Evolutionary conservation across 352 stramenopile genomes (phyloP).

Genomic region (Pythium sukuiense): DNA sequence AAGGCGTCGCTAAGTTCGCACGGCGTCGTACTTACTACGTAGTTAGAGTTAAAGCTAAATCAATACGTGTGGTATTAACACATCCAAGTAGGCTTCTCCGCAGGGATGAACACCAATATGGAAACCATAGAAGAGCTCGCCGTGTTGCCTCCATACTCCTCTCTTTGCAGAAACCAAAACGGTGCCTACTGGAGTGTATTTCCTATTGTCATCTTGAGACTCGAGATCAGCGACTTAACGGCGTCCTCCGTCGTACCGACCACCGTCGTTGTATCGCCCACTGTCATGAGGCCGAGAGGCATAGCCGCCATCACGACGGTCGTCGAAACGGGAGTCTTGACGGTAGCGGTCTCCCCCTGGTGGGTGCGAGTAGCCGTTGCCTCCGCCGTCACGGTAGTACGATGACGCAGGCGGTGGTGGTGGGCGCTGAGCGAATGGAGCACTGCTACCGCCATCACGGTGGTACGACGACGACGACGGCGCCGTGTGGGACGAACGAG

Average conservation of each 20-base stretch:
- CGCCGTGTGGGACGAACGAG: slow-evolving; percentile 31
- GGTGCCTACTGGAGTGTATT: not conserved
- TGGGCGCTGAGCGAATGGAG: slow-evolving; percentile 63
- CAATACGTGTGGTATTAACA: not conserved
- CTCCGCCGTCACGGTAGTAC: slow-evolving; percentile 33
- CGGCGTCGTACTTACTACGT: slow-evolving; percentile 2
- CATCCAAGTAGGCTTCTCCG: not conserved
- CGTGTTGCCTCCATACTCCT: not conserved
- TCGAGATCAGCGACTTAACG: not conserved
- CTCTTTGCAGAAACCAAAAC: not conserved
- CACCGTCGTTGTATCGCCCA: slow-evolving; percentile 25
- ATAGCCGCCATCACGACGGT: slow-evolving; percentile 47
- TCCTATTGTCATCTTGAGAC: not conserved
- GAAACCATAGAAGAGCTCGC: slow-evolving; percentile 4
- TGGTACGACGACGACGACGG: slow-evolving; percentile 38
- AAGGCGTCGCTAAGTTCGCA: not conserved
- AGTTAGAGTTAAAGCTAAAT: not conserved
- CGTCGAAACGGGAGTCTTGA: slow-evolving; percentile 68
- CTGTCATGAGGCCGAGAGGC: slow-evolving; percentile 21
- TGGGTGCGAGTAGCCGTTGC: slow-evolving; percentile 24
- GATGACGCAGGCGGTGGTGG: slow-evolving; percentile 27
- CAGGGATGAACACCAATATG: not conserved
- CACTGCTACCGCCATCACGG: slow-evolving; percentile 40
- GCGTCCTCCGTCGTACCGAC: slow-evolving; percentile 19
- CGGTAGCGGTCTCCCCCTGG: slow-evolving; percentile 48